Evolutionary conservation across 129 eudicot genomes (phyloP), one percentile per base, ranked within the genome.

Genomic region (Calendula officinalis): DNA sequence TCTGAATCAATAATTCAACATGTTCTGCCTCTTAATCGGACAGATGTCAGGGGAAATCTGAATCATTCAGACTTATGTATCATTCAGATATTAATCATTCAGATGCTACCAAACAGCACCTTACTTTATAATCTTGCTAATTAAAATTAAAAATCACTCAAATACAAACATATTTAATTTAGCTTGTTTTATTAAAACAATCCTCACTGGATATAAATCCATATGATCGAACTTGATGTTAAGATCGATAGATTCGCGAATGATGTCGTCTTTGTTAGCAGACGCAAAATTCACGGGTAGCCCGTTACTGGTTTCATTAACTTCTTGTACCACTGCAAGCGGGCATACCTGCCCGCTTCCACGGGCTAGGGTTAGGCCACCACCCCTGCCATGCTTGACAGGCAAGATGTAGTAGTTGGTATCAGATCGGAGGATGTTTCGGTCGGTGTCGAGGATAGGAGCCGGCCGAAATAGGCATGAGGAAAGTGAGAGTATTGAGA

Each of bases 321-420:
- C 15, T 48, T 71, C 84, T 81, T 80, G 91, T 32, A 53, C 77
- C 13, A 84, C 75, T 32, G 45, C 75, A 13, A 53, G 44, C 0
- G 87, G 87, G 66, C 91, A 81, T 38, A 47, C 10, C 22, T 45
- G 12, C 30, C 17, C 40, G 0, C 14, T 41, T 11, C 54, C 41
- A 2, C 62, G 71, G 4, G 66, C 62, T 39, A 52, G 45, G 43
- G 74, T 71, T 7, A 88, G 59, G 8, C 95, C 95, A 0, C 95
- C 95, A 2, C 86, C 91, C 1, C 12, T 53, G 46, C 87, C 83
- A 2, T 77, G 87, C n/a, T 39, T 3, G 6, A 43, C 82, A 3
- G 91, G 95, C 33, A 81, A 13, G 56, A 88, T 82, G 79, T 76
- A 68, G 86, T 84, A 88, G 10, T 45, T 11, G 53, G 38, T 13